Base-by-base conservation (phyloP, 163 green algal genomes). In the Chloroidium sp. region DNA sequence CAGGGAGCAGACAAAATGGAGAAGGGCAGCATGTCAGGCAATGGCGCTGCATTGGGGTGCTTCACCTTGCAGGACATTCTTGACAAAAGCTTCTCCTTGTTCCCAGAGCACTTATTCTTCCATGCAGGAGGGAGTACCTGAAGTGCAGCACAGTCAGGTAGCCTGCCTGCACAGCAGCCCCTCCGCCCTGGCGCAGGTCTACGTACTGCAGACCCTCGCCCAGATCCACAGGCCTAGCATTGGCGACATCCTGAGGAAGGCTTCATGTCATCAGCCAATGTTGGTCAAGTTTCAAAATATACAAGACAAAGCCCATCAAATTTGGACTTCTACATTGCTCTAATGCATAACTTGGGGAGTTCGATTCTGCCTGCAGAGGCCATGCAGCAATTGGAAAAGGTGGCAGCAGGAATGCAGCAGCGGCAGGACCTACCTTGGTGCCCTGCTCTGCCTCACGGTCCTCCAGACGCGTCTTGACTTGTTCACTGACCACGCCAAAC, bases 391-490 rank as follows among this genome's bases (percentile, higher is more conserved):
- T 36, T 36, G 36, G 36, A 36, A 36, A 36, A 36, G 36, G 36
- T 36, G 36, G 36, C 36, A 36, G 36, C 36, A 36, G 36, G 36
- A 36, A 36, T 36, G 36, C 36, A 36, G 68, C 3, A 13, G 67
- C 58, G n/a, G 68, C 2, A 76, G 3, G 58, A 12, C 69, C 2
- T 68, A 84, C 90, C 68, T 85, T 78, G 0, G 86, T 89, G 10
- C 80, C 88, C 60, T 78, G 80, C 13, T 90, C 82, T 64, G 95
- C 92, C 4, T 72, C 82, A 2, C 91, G 88, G 1, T 95, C 81
- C 83, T 98, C 94, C 79, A 95, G 75, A 3, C 94, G 87, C 2
- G 94, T 98, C 81, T 98, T 98, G 78, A 98, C 84, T 85, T 98
- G 94, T 86, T 98, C 93, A 0, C 88, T 87, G 0, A 98, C 80